phyloP scores from a whole-genome alignment of 352 stramenopile genomes.

The Pythium dissimile region DNA sequence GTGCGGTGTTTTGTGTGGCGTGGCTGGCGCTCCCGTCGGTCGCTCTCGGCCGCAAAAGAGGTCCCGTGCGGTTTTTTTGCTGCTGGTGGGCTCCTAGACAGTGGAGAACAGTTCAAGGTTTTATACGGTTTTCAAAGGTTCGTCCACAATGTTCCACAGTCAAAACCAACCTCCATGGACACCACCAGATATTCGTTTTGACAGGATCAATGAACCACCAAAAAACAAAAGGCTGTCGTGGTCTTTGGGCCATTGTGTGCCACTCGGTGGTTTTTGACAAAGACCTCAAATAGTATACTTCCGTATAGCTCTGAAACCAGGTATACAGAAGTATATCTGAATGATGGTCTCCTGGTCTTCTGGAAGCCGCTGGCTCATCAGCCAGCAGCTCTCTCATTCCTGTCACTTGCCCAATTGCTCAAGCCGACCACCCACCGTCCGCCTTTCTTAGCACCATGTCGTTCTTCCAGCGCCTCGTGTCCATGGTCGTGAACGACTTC shows the following conservation, averaged over 20 bases:
- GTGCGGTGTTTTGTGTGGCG: slow-evolving; percentile 14
- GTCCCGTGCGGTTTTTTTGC: slow-evolving; percentile 24
- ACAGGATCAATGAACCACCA: slow-evolving; percentile 22
- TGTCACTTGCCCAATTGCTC: background rate
- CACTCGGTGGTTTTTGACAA: slow-evolving; percentile 16
- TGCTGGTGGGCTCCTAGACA: background rate
- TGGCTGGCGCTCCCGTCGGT: slow-evolving; percentile 16
- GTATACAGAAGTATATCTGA: slow-evolving; percentile 10
- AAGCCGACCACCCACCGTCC: no score
- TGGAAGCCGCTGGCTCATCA: slow-evolving; percentile 7
- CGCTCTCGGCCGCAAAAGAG: slow-evolving; percentile 14
- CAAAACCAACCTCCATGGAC: background rate
- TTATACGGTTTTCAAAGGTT: slow-evolving; percentile 19
- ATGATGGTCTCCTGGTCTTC: slow-evolving; percentile 14
- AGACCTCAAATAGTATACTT: slow-evolving; percentile 1
- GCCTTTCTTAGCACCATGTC: slow-evolving; percentile 44
- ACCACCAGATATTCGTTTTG: slow-evolving; percentile 5
- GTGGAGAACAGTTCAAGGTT: slow-evolving; percentile 5
- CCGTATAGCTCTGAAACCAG: background rate
- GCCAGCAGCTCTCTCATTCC: background rate
- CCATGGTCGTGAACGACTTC: slow-evolving; percentile 82
- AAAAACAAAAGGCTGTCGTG: slow-evolving; percentile 16
- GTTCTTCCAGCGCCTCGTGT: slow-evolving; percentile 80
- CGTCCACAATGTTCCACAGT: background rate
- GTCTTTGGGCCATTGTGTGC: slow-evolving; percentile 6